Evolutionary conservation across 176 grass and related monocot genomes (phyloP).

Genomic region (Triticum timopheevii): DNA sequence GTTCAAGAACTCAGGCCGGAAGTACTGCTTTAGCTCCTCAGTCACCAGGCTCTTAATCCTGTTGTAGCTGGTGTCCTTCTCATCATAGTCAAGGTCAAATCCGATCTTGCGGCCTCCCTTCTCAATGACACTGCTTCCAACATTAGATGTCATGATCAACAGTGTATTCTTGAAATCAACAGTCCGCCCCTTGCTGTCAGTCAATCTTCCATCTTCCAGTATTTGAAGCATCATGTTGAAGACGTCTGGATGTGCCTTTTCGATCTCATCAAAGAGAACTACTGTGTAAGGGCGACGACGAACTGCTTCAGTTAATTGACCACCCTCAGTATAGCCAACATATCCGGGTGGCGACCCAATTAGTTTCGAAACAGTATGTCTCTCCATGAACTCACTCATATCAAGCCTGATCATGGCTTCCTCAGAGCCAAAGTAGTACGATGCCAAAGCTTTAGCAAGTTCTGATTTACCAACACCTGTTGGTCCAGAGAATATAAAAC

Average conservation of each 20-base stretch:
- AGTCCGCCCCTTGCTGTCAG: slow-evolving; percentile 87
- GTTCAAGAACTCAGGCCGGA: slow-evolving; percentile 91
- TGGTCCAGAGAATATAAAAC: slow-evolving; percentile 97
- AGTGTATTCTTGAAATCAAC: slow-evolving; percentile 97
- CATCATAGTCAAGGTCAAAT: slow-evolving; percentile 80
- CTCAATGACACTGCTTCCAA: slow-evolving; percentile 91
- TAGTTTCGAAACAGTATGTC: slow-evolving; percentile 93
- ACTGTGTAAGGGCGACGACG: slow-evolving; percentile 87
- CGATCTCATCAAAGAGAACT: slow-evolving; percentile 96
- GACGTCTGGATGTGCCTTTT: slow-evolving; percentile 96
- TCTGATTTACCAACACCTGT: slow-evolving; percentile 98
- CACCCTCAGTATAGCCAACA: slow-evolving; percentile 95
- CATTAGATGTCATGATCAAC: slow-evolving; percentile 92
- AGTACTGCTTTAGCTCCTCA: slow-evolving; percentile 94
- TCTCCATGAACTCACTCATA: slow-evolving; percentile 99
- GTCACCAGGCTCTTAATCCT: slow-evolving; percentile 94
- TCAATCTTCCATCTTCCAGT: slow-evolving; percentile 92
- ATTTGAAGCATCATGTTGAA: slow-evolving; percentile 99
- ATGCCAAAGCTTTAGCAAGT: slow-evolving; percentile 78
- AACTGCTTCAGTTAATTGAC: slow-evolving; percentile 90
- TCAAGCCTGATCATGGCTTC: slow-evolving; percentile 96
- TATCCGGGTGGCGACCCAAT: slow-evolving; percentile 97
- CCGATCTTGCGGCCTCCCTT: slow-evolving; percentile 95
- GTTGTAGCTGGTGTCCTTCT: slow-evolving; percentile 94
- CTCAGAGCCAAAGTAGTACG: slow-evolving; percentile 93